Evolutionary conservation across 2,329 filamentous ascomycete species (phyloP).

Genomic region (Exophiala dermatitidis): DNA sequence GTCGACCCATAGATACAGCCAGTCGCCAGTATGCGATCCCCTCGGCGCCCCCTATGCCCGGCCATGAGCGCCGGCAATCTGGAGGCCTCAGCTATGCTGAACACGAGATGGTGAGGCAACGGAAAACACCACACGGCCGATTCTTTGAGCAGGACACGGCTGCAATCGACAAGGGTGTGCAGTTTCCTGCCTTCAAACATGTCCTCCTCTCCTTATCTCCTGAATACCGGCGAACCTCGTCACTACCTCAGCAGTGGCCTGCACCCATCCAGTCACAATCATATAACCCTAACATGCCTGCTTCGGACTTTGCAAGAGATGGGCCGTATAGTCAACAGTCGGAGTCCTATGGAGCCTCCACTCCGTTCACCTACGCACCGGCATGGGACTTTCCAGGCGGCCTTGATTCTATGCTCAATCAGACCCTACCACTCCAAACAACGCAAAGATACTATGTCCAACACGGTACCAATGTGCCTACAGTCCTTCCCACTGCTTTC

Average conservation of each 20-base stretch:
- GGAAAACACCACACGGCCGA: constrained; percentile 92
- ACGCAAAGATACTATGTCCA: constrained; percentile 37
- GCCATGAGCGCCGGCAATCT: constrained; percentile 12
- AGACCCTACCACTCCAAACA: constrained; percentile 43
- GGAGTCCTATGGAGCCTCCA: constrained; percentile 9
- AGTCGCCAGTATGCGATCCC: constrained; percentile 25
- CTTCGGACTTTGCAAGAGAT: constrained; percentile 8
- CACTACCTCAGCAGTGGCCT: constrained; percentile 32
- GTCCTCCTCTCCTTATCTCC: constrained; percentile 62
- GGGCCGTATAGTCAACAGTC: constrained; percentile 11
- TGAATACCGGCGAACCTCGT: constrained; percentile 11
- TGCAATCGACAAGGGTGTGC: constrained; percentile 62
- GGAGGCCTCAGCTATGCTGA: constrained; percentile 36
- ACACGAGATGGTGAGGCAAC: constrained; percentile 61
- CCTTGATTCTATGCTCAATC: constrained; percentile 56
- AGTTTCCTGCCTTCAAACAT: constrained; percentile 74
- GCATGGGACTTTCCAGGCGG: constrained; percentile 33
- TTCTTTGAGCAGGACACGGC: constrained; percentile 83
- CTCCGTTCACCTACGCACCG: constrained; percentile 15
- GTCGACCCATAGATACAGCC: constrained; percentile 7
- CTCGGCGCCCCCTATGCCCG: constrained; percentile 4
- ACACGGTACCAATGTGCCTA: constrained; percentile 48
- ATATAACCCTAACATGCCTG: background rate
- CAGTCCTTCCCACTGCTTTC: constrained; percentile 52
- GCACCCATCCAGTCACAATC: constrained; percentile 20